Evolutionary conservation across 805 yeast genomes (phyloP).

Genomic region (Pichia ethanolica): DNA sequence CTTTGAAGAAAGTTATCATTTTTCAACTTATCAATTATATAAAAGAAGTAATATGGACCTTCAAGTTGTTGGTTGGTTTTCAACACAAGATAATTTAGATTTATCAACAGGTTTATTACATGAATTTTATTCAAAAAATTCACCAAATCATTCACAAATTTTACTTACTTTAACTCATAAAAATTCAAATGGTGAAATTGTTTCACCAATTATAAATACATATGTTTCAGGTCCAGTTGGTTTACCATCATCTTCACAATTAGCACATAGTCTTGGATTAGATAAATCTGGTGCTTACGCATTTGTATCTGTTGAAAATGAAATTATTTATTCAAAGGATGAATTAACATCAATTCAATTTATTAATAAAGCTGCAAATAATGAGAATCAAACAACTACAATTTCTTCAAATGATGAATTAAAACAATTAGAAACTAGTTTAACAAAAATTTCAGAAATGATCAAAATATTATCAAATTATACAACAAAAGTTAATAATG

Average conservation of each 20-base stretch:
- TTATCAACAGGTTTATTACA: constrained; percentile 71
- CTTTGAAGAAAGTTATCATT: constrained; percentile 71
- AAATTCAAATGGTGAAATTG: constrained; percentile 39
- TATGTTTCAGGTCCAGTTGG: constrained; percentile 76
- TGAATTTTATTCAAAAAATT: constrained; percentile 68
- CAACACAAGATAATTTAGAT: constrained; percentile 52
- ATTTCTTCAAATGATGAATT: constrained; percentile 35
- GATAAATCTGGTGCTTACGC: constrained; percentile 45
- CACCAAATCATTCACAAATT: constrained; percentile 77
- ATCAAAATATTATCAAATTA: constrained; percentile 44
- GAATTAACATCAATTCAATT: constrained; percentile 54
- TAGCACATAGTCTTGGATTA: constrained; percentile 31
- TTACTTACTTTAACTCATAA: constrained; percentile 66
- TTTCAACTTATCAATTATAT: constrained; percentile 60
- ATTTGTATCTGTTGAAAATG: constrained; percentile 70
- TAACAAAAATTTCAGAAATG: constrained; percentile 38
- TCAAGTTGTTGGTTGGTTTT: constrained; percentile 81
- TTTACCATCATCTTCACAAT: constrained; percentile 31
- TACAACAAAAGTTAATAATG: constrained; percentile 35
- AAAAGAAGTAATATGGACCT: constrained; percentile 75
- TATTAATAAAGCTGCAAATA: constrained; percentile 32
- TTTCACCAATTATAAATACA: constrained; percentile 53
- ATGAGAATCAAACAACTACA: constrained; percentile 26
- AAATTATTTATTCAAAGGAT: constrained; percentile 46
- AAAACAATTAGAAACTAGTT: constrained; percentile 38